Base-by-base conservation (phyloP, 1,284 basidiomycete species). In the Cutaneotrichosporon sp. region DNA sequence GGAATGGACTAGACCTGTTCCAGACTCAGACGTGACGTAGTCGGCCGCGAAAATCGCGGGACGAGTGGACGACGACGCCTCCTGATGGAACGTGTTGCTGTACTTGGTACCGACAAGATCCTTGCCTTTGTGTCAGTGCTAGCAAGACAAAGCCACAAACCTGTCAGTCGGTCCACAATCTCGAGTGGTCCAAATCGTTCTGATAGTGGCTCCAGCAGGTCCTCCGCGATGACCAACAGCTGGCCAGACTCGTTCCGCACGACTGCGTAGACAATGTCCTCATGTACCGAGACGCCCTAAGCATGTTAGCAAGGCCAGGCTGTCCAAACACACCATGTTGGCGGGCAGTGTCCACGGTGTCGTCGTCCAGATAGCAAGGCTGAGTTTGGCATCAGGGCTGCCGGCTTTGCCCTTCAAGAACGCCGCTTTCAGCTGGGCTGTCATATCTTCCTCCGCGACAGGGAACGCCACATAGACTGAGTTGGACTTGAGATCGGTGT, bases 281-380 rank as follows among this genome's bases (percentile, higher is more conserved):
- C 77, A 62, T 91, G 80, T 1, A 93, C 85, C 3, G 90, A 87
- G 47, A 98, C 87, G 5, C 86, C 92, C 92, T 92, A 64, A 7
- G 23, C 45, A 42, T 55, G 39, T 22, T 36, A 20, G 9, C n/a
- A 13, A 14, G n/a, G 9, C 26, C 4, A 8, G 8, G 1, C 1
- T 4, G 13, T 10, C n/a, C n/a, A n/a, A 33, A 42, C 80, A 41
- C 62, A 90, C 90, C 86, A 94, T 91, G 68, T 99, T 98, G 1
- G 90, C 90, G 1, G 90, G 90, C 43, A 98, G 77, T 8, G 90
- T 97, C 94, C 94, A 99, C 0, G 96, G 90, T 0, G 94, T 98
- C 0, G 96, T 99, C 1, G 94, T 98, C 96, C 96, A 99, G n/a
- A 97, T 87, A 30, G 92, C 77, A 10, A 94, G 64, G 17, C 81